Conservation (phyloP, 768 basidiomycete species). For the Lentinula aciculospora region DNA sequence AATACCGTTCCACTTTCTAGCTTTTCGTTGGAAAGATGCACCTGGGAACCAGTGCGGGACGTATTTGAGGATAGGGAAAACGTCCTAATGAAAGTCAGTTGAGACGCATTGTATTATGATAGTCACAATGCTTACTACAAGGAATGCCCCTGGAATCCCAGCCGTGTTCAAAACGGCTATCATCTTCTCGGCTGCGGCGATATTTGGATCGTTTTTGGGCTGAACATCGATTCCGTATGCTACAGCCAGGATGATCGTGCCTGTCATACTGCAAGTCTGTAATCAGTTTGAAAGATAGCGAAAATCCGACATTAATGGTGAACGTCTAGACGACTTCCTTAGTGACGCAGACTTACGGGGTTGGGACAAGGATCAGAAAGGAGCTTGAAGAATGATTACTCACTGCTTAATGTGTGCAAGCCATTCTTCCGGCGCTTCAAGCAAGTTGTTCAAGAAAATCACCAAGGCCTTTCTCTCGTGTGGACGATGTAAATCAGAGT, state of each 20-base stretch:
- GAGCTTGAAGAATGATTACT: not conserved
- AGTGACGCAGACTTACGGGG: too few species aligned
- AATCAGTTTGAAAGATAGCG: not conserved
- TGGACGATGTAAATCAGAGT: not conserved
- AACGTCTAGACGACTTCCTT: too few species aligned
- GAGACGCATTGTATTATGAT: not conserved
- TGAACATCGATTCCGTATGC: conserved; percentile 32
- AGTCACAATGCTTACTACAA: conserved; percentile 13
- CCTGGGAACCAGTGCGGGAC: conserved; percentile 5
- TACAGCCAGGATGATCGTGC: conserved; percentile 26
- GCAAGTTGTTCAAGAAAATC: not conserved
- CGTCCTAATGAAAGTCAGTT: not conserved
- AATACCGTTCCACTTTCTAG: not conserved
- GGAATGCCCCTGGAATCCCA: conserved; percentile 27
- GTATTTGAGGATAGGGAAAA: conserved; percentile 4
- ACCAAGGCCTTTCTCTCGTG: not conserved
- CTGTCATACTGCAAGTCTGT: conserved; percentile 17
- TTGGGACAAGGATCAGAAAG: too few species aligned
- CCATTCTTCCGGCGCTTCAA: conserved; percentile 4
- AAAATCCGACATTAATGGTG: not conserved
- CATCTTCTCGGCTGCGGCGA: conserved; percentile 25
- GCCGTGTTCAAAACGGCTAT: conserved; percentile 24
- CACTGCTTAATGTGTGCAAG: conserved; percentile 1
- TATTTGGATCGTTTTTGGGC: conserved; percentile 26
- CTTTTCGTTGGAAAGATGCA: not conserved